These are phyloP conservation scores for Osmanthus fragrans DNA, from an alignment of 257 asterid genomes.

Conservation along the genomic window DNA sequence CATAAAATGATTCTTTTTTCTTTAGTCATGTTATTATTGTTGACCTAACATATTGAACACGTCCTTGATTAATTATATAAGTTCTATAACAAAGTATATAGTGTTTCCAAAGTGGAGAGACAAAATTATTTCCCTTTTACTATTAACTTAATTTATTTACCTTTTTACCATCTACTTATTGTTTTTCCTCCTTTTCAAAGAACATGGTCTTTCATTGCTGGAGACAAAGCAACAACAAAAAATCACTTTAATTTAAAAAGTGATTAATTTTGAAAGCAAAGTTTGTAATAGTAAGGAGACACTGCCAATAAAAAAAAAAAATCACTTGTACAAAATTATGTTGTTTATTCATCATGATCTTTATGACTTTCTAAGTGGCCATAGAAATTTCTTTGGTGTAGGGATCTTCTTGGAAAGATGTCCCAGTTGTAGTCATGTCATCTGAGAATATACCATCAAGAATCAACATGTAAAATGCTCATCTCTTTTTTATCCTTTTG, in stretches of 20 bases:
- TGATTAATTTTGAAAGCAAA: not conserved
- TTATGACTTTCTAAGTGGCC: not conserved
- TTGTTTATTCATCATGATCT: not conserved
- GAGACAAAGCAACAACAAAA: not conserved
- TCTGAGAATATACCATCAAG: conserved; percentile 65
- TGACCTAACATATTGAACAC: not conserved
- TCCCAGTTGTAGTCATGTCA: conserved; percentile 64
- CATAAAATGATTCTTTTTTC: no score
- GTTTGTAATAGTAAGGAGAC: not conserved
- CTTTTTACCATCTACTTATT: not conserved
- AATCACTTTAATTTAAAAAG: not conserved
- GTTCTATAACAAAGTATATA: not conserved
- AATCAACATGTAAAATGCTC: conserved; percentile 44
- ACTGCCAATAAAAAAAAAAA: not conserved
- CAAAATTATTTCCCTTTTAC: not conserved
- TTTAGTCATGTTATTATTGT: not conserved
- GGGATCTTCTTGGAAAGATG: conserved; percentile 59
- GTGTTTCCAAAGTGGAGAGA: not conserved
- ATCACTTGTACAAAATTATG: not conserved
- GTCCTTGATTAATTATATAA: not conserved
- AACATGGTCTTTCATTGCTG: not conserved
- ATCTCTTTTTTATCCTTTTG: no score
- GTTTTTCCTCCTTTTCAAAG: not conserved
- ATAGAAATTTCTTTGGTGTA: conserved; percentile 18
- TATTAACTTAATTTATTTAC: not conserved